Percentiles rank a stretch among this genome's conserved stretches.
Evolutionary conservation across 202 grass and related monocot genomes (phyloP).

Genomic region (Eragrostis tef): DNA sequence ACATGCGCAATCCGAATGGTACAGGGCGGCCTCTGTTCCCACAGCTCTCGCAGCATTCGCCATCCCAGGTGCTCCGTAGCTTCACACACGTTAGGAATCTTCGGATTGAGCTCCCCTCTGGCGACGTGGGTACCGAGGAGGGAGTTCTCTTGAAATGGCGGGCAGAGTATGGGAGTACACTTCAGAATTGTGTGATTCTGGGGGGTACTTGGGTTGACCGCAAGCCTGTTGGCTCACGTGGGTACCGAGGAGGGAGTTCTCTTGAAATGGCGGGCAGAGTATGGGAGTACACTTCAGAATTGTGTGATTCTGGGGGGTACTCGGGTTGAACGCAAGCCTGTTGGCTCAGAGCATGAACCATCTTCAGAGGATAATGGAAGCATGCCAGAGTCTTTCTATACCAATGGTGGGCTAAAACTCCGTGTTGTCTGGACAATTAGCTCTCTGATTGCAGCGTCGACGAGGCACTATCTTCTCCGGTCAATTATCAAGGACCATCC

Average conservation of each 20-base stretch:
- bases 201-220: conserved; percentile 63
- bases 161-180: conserved; percentile 70
- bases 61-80: conserved; percentile 70
- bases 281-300: conserved; percentile 75
- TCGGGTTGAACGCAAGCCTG: conserved; percentile 41
- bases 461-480: conserved; percentile 76
- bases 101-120: conserved; percentile 67
- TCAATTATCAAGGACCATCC: conserved; percentile 75
- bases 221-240: conserved; percentile 59
- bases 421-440: conserved; percentile 93
- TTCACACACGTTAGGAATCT: conserved; percentile 71
- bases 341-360: background rate
- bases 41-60: conserved; percentile 63
- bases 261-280: conserved; percentile 77
- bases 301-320: conserved; percentile 83
- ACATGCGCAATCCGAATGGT: conserved; percentile 38
- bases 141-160: conserved; percentile 79
- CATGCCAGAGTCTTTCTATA: conserved; percentile 93
- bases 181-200: conserved; percentile 80
- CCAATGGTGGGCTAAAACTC: conserved; percentile 81
- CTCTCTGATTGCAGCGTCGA: conserved; percentile 79
- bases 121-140: conserved; percentile 68
- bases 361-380: conserved; percentile 60
- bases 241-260: conserved; percentile 66
- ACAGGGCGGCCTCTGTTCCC: conserved; percentile 51